phyloP scores from a whole-genome alignment of 768 basidiomycete genomes.

The Lactarius deliciosus region DNA sequence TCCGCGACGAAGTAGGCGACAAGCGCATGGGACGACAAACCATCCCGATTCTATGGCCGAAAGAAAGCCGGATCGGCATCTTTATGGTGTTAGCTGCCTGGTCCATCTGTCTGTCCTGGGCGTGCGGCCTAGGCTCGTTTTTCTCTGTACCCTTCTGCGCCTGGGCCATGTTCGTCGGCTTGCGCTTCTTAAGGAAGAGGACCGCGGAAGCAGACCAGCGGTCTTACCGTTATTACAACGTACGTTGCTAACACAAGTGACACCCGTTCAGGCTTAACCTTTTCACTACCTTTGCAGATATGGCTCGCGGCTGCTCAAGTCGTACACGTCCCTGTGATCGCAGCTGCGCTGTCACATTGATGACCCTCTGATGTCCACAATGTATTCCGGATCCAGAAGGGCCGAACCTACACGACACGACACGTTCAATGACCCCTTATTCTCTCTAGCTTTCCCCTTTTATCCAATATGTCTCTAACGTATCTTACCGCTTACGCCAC shows the following conservation, averaged over 20 bases:
- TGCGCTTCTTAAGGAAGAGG: slow-evolving; percentile 28
- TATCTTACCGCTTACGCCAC: background rate
- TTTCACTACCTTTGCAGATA: background rate
- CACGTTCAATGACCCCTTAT: background rate
- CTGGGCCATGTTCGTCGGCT: slow-evolving; percentile 29
- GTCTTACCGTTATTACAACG: slow-evolving; percentile 37
- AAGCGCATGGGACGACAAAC: slow-evolving; percentile 35
- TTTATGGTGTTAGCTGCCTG: slow-evolving; percentile 30
- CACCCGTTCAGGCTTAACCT: background rate
- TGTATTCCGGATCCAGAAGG: background rate
- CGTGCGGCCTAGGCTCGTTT: slow-evolving; percentile 30
- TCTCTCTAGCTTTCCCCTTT: background rate
- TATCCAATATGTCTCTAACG: background rate
- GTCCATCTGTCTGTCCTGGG: slow-evolving; percentile 30
- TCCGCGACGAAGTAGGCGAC: slow-evolving; percentile 38
- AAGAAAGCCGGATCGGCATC: slow-evolving; percentile 29
- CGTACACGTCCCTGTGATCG: slow-evolving; percentile 13
- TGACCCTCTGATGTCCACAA: background rate
- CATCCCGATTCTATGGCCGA: slow-evolving; percentile 33
- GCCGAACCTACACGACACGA: background rate
- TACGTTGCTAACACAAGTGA: slow-evolving; percentile 16
- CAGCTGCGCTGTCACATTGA: background rate
- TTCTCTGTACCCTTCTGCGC: slow-evolving; percentile 21
- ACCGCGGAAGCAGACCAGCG: slow-evolving; percentile 30
- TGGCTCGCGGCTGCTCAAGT: slow-evolving; percentile 21